Base-by-base conservation (phyloP, 805 yeast genomes). In the Sugiyamaella floridensis region DNA sequence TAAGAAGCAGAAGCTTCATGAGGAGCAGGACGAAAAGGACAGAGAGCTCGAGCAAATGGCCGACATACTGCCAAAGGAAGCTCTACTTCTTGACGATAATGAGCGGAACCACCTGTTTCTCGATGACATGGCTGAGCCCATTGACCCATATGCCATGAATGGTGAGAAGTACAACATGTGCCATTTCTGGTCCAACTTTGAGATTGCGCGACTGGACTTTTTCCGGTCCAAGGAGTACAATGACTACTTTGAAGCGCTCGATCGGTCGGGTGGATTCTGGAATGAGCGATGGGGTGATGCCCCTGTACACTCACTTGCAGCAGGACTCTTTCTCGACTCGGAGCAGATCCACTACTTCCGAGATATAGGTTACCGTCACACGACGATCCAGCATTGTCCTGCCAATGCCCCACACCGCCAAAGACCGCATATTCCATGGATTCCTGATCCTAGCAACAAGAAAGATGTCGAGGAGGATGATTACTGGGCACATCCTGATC, bases 281-380 rank as follows among this genome's bases (percentile, higher is more conserved):
- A 76, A 78, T 50, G 97, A 93, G 67, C 73, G 99, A 63, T 92
- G 98, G 98, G 98, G 98, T 1, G 98, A 92, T 74, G 97, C 97
- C 0, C 96, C 97, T 0, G 82, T 92, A 4, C 97, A 89, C 66
- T 84, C 97, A 0, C 68, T 93, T 19, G 98, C 95, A 0, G 79
- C 86, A 4, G 92, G 89, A 0, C 75, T 93, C 77, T 74, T 86
- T 61, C 71, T 90, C 43, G 76, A 85, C 54, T 67, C 82, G 2
- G 71, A 78, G 1, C 87, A 90, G 53, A 72, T 92, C 9, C 97
- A 92, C 69, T 92, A 89, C 69, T 92, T 92, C 70, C 73, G 97
- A 57, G 97, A 92, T 63, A 83, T 92, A 58, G 98, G 98, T 0
- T 92, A 90, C 68, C 75, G 80, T 52, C 97, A 92, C 65, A 78